Percentiles rank a stretch among this genome's conserved stretches.
These are phyloP conservation scores for Blastobotrys americana DNA, from an alignment of 805 yeast genomes.

Conservation along the genomic window DNA sequence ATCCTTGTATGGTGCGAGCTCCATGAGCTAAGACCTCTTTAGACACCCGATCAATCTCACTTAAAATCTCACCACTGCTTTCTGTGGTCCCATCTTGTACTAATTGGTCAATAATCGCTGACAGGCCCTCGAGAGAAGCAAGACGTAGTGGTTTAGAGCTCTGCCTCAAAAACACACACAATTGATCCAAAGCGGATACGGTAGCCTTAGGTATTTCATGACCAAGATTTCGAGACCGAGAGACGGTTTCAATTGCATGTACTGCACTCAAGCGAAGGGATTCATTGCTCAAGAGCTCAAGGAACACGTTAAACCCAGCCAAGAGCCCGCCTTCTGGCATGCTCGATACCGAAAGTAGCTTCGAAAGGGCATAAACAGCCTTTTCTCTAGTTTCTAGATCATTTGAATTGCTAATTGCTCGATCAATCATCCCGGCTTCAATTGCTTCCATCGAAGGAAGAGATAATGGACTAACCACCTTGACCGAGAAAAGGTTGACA, in stretches of 20 bases:
- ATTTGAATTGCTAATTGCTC: conserved; percentile 31
- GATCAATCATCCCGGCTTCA: conserved; percentile 29
- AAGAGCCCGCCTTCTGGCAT: conserved; percentile 24
- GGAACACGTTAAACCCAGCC: conserved; percentile 29
- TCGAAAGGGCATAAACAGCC: conserved; percentile 31
- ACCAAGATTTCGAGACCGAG: conserved; percentile 18
- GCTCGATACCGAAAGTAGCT: conserved; percentile 18
- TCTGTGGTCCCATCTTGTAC: neutral
- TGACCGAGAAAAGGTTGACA: conserved; percentile 15
- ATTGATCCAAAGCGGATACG: conserved; percentile 9
- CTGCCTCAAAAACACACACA: conserved; percentile 18
- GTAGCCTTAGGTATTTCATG: no score
- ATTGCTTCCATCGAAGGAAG: conserved; percentile 17
- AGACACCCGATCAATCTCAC: conserved; percentile 8
- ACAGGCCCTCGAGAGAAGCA: conserved; percentile 20
- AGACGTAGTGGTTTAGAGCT: conserved; percentile 21
- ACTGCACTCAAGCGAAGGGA: conserved; percentile 31
- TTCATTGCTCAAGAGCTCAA: conserved; percentile 32
- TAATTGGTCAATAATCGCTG: conserved; percentile 6
- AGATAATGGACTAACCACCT: neutral
- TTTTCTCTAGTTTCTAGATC: conserved; percentile 34
- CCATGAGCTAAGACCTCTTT: conserved; percentile 2
- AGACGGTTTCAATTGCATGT: conserved; percentile 23
- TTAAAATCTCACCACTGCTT: neutral
- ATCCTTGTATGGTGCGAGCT: neutral